These are phyloP conservation scores for Coelastrella sp. DNA, from an alignment of 139 green algal species.

Conservation along the genomic window DNA sequence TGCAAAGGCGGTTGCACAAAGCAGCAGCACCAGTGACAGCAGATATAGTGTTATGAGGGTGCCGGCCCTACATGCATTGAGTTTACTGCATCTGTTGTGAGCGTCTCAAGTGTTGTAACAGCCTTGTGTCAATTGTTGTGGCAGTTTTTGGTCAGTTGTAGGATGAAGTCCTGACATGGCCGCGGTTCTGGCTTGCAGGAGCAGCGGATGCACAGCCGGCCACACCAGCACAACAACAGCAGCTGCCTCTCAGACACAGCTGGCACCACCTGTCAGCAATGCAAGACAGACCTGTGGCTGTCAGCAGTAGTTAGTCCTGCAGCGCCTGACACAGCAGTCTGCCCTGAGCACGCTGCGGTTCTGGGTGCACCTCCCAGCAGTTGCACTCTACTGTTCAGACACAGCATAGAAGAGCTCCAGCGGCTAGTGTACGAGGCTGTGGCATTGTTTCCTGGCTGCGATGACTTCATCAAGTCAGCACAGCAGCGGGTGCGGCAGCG, in stretches of 20 bases:
- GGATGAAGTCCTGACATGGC: no score
- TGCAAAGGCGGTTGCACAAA: background rate
- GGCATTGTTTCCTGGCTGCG: slow-evolving; percentile 20
- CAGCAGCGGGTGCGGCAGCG: slow-evolving; percentile 24
- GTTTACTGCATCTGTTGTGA: background rate
- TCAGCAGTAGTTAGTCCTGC: slow-evolving; percentile 68
- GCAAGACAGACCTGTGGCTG: slow-evolving; percentile 83
- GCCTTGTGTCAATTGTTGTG: no score
- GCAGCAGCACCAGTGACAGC: no score
- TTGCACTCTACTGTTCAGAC: slow-evolving; percentile 70
- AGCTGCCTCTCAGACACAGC: slow-evolving; percentile 17
- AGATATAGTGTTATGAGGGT: no score
- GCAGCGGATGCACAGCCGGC: slow-evolving; percentile 26
- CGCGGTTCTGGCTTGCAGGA: slow-evolving; percentile 19
- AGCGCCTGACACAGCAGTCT: slow-evolving; percentile 63
- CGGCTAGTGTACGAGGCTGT: slow-evolving; percentile 40
- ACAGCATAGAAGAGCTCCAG: slow-evolving; percentile 57
- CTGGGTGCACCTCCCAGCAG: slow-evolving; percentile 50
- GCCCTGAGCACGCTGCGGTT: slow-evolving; percentile 76
- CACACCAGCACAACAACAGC: background rate
- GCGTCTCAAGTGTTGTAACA: no score
- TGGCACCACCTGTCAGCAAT: slow-evolving; percentile 76
- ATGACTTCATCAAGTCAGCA: background rate
- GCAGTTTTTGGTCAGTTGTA: no score
- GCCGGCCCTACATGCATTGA: background rate